phyloP scores from a whole-genome alignment of 2,329 filamentous ascomycete species.

The Beauveria brongniartii region DNA sequence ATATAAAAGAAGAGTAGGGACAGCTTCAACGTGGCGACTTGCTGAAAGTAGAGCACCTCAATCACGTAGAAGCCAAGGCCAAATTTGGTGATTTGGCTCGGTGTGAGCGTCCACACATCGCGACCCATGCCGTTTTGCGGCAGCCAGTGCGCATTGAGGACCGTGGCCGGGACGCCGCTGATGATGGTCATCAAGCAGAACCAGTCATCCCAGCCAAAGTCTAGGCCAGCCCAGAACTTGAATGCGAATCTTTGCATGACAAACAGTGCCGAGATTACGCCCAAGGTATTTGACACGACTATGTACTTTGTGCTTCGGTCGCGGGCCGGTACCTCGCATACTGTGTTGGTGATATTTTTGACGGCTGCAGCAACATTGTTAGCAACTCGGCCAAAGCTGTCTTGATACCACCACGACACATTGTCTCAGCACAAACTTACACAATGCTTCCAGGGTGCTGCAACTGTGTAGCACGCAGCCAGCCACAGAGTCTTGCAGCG shows the following conservation, averaged over 20 bases:
- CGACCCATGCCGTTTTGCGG: slow-evolving; percentile 21
- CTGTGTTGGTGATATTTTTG: slow-evolving; percentile 14
- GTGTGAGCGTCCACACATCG: slow-evolving; percentile 26
- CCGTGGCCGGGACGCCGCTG: slow-evolving; percentile 16
- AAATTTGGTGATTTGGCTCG: slow-evolving; percentile 18
- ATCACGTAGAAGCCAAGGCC: slow-evolving; percentile 24
- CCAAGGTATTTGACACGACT: slow-evolving; percentile 15
- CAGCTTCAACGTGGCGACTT: slow-evolving; percentile 30
- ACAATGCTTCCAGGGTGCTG: neutral
- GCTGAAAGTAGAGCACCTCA: slow-evolving; percentile 31
- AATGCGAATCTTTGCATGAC: slow-evolving; percentile 26
- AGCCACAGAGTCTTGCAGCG: neutral
- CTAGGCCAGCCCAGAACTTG: slow-evolving; percentile 20
- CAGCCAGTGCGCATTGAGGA: slow-evolving; percentile 18
- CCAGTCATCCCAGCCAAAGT: slow-evolving; percentile 25
- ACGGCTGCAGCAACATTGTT: neutral
- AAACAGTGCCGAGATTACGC: slow-evolving; percentile 26
- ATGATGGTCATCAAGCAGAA: slow-evolving; percentile 17
- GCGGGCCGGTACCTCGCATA: slow-evolving; percentile 12
- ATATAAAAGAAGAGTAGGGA: slow-evolving; percentile 35
- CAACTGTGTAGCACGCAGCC: slow-evolving; percentile 1
- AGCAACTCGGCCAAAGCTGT: neutral
- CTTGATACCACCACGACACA: too few relatives aligned
- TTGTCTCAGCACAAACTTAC: neutral
- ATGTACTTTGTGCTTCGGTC: slow-evolving; percentile 14